phyloP scores from a whole-genome alignment of 129 eudicot species.

The Saposhnikovia divaricata region DNA sequence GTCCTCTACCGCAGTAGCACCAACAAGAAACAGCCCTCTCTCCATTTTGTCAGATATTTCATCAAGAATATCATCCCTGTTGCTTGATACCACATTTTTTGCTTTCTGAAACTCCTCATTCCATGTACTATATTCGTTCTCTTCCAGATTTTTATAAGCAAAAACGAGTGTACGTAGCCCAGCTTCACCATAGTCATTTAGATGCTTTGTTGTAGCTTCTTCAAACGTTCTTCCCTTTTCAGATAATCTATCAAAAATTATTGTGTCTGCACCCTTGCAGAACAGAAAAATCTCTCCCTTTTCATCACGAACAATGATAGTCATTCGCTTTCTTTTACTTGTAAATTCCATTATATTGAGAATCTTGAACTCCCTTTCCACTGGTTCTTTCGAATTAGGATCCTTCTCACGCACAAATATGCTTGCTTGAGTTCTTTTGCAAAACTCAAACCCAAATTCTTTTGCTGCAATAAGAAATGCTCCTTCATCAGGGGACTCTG shows the following conservation, averaged over 20 bases:
- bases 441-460: constrained; percentile 66
- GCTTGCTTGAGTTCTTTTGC: constrained; percentile 53
- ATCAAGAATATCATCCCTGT: constrained; percentile 8
- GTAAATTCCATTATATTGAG: constrained; percentile 7
- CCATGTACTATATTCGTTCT: not conserved
- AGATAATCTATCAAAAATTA: constrained; percentile 10
- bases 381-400: constrained; percentile 24
- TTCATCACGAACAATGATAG: constrained; percentile 8
- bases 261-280: constrained; percentile 15
- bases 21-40: constrained; percentile 9
- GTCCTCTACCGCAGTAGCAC: constrained; percentile 15
- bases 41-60: constrained; percentile 10
- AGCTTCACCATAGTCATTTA: constrained; percentile 12
- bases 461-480: constrained; percentile 72
- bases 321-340: constrained; percentile 11
- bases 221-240: constrained; percentile 3
- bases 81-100: not conserved
- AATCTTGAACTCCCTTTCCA: constrained; percentile 34
- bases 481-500: constrained; percentile 79
- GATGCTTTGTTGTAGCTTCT: constrained; percentile 5
- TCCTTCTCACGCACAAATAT: constrained; percentile 40
- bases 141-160: constrained; percentile 7
- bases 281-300: constrained; percentile 4
- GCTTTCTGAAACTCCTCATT: constrained; percentile 12
- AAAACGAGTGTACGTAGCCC: constrained; percentile 12